These are phyloP conservation scores for Kingdonia uniflora DNA, from an alignment of 164 flowering plant species.

Conservation along the genomic window DNA sequence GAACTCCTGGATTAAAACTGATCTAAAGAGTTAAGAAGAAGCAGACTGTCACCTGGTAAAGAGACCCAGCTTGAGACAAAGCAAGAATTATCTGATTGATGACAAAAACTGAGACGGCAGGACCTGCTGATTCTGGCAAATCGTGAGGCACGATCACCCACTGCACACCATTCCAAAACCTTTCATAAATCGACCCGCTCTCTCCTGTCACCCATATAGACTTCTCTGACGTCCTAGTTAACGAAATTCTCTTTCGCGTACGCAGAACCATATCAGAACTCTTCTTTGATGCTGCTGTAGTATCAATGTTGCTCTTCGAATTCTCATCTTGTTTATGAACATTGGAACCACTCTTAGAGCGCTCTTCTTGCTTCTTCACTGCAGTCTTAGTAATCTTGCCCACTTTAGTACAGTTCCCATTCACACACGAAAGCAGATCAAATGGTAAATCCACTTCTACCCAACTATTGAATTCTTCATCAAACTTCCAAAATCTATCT, in stretches of 20 bases:
- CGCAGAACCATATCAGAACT: constrained; percentile 23
- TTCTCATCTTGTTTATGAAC: constrained; percentile 9
- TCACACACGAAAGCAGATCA: constrained; percentile 56
- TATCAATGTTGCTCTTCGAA: constrained; percentile 9
- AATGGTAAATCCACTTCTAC: constrained; percentile 58
- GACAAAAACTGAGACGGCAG: constrained; percentile 44
- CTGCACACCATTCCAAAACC: constrained; percentile 89
- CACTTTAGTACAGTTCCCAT: constrained; percentile 52
- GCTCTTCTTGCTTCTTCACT: constrained; percentile 8
- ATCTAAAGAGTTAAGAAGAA: background rate
- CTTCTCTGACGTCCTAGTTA: constrained; percentile 56
- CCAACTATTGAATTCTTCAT: constrained; percentile 61
- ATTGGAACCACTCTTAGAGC: constrained; percentile 3
- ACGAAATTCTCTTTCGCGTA: constrained; percentile 49
- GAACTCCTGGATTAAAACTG: too few species aligned
- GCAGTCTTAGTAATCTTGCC: constrained; percentile 27
- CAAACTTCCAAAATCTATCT: constrained; percentile 55
- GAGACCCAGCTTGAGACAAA: constrained; percentile 50
- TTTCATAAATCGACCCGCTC: constrained; percentile 80
- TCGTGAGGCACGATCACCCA: constrained; percentile 91
- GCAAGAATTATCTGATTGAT: constrained; percentile 69
- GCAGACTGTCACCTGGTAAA: constrained; percentile 74
- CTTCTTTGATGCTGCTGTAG: constrained; percentile 13
- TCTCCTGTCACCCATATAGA: constrained; percentile 77
- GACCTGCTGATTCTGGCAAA: constrained; percentile 42